Evolutionary conservation across 2,329 filamentous ascomycete genomes (phyloP), one percentile per base, ranked within the genome.

Genomic region (Fusarium pseudograminearum): DNA sequence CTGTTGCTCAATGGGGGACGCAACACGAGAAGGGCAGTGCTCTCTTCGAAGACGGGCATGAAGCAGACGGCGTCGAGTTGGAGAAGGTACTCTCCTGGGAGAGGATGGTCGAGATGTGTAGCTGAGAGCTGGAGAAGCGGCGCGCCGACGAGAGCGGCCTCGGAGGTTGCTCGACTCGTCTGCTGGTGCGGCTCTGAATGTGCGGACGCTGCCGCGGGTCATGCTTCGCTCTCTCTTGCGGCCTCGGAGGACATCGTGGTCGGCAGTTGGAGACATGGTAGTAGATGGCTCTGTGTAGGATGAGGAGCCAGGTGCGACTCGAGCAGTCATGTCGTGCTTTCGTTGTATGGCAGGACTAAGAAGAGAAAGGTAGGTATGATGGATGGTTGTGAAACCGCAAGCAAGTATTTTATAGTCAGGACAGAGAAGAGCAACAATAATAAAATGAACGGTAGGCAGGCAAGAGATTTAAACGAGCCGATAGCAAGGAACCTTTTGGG

Each of bases 151-250:
- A 54, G 81, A 81, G 41, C 81, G 79, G 42, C 81, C 81, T 54
- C 81, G 79, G 31, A 83, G 76, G 9, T 79, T 83, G 78, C 81
- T 82, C 20, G 80, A 81, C 53, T 82, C 81, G 33, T 82, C 80
- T 7, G 79, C 67, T 26, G 73, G 72, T 15, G 73, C 67, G 44
- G 67, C 69, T 34, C 78, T 78, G 45, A 78, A 72, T 45, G 76
- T 69, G 52, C 76, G 76, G 53, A 77, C 70, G 57, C 71, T 74
- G 55, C 75, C 65, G 38, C 79, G 76, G 44, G 76, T 79, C 36
- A 76, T 75, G 72, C 79, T 81, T 60, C 81, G 78, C 61, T 80
- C 78, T 65, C 80, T 77, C 70, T 78, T 82, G 63, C 81, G 80
- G 31, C 81, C 81, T 61, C 81, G 77, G 31, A 73, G 75, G 20